Base-by-base conservation (phyloP, 2,329 filamentous ascomycete genomes). In the Alternaria sp. region DNA sequence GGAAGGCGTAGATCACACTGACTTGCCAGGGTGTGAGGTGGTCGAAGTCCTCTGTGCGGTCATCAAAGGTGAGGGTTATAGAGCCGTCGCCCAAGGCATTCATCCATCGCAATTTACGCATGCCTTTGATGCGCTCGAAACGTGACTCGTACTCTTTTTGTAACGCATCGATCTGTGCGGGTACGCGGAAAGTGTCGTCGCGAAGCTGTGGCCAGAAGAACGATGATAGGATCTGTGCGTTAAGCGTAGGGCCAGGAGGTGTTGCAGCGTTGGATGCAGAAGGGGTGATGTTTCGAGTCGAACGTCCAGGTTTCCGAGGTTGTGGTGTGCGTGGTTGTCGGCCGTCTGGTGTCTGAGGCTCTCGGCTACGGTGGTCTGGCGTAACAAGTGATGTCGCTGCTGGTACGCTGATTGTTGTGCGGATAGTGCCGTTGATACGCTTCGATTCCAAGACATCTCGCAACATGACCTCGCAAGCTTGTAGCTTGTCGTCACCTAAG, bases 391-490 rank as follows among this genome's bases (percentile, higher is more conserved):
- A 62, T 10, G 65, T 58, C 7, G 61, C 17, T 17, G 54, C 46
- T n/a, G 62, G 54, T 40, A 21, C 49, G 12, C 40, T 65, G 58
- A 65, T 69, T 6, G 73, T 67, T 40, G 72, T 70, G 45, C 64
- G 74, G 6, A 77, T 78, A 5, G 86, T 83, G 8, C 84, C 82
- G 75, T 97, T 92, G 62, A 96, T 88, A 45, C 88, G 86, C 64
- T 86, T 86, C 2, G 93, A 97, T 74, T 97, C 94, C 68, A 91
- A 87, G 36, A 98, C 91, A 77, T 99, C 96, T 67, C 91, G 92
- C 61, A 99, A 87, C 96, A 99, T 99, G 73, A 99, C 96, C 76
- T 99, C 95, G 79, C 94, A 97, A 52, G 92, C 92, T 77, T 98
- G 96, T 49, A 99, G 83, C 15, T 93, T 89, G 26, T 87, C 86